Evolutionary conservation across 1,284 basidiomycete genomes (phyloP).

Genomic region (Apiotrichum brassicae): DNA sequence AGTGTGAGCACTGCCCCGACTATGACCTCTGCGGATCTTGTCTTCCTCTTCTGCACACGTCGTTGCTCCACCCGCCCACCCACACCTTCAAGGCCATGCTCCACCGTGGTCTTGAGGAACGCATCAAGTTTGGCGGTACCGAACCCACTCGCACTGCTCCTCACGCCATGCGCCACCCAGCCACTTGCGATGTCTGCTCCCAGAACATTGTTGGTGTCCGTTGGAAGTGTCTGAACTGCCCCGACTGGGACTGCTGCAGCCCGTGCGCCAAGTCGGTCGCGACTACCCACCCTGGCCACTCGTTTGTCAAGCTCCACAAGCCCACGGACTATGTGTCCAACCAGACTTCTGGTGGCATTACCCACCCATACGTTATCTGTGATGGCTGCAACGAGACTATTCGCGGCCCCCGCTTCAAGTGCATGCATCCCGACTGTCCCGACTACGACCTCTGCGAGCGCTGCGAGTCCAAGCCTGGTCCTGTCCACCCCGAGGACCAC

Average conservation of each 20-base stretch:
- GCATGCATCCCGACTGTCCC: conserved; percentile 65
- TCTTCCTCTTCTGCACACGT: conserved; percentile 35
- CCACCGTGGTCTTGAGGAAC: conserved; percentile 38
- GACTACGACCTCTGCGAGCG: conserved; percentile 76
- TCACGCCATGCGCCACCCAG: conserved; percentile 26
- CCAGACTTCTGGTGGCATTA: conserved; percentile 32
- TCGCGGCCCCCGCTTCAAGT: conserved; percentile 53
- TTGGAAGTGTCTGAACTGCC: conserved; percentile 47
- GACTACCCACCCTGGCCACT: conserved; percentile 66
- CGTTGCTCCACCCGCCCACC: conserved; percentile 32
- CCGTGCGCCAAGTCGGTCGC: conserved; percentile 62
- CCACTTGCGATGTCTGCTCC: conserved; percentile 40
- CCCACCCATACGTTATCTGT: conserved; percentile 38
- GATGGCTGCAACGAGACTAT: conserved; percentile 41
- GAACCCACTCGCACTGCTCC: conserved; percentile 17
- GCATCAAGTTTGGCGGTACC: conserved; percentile 28
- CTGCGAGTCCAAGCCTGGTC: conserved; percentile 74
- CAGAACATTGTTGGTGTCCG: conserved; percentile 39
- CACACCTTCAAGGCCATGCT: conserved; percentile 44
- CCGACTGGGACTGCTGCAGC: conserved; percentile 55
- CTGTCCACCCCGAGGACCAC: conserved; percentile 66
- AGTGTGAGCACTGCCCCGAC: conserved; percentile 43
- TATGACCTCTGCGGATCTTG: conserved; percentile 44
- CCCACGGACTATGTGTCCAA: conserved; percentile 49
- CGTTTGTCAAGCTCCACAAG: conserved; percentile 62